Evolutionary conservation across 2,329 filamentous ascomycete genomes (phyloP), one percentile per base, ranked within the genome.

Genomic region (Thermoascus crustaceus): DNA sequence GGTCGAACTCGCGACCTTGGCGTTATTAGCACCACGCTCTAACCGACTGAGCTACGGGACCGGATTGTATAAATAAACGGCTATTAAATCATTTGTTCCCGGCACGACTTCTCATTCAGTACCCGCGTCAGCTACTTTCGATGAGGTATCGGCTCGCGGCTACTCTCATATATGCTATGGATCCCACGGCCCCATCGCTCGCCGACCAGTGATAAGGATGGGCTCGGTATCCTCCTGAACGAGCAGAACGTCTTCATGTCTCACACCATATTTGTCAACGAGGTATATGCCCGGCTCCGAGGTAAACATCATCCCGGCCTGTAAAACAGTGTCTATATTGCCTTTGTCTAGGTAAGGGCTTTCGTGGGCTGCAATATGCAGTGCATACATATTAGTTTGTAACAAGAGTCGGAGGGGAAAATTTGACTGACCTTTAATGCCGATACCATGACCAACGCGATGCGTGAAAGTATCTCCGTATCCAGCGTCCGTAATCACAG

Each of bases 281-380:
- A 80, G 55, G 49, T 81, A 80, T 20, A 80, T 69, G 0, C 76
- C 77, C 0, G 77, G 76, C 56, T 81, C 77, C 7, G 71, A 71
- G 0, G 77, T 80, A 41, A 80, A 80, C 0, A 69, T 67, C 76
- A 80, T 80, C 0, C 76, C 76, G 0, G 72, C 59, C 30, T 63
- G 60, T 4, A 80, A 57, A 1, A 58, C 46, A 0, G 62, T 58
- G 2, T 50, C 55, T 2, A 58, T 60, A 45, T 80, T 80, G 38
- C 73, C 77, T 47, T 78, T 75, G 50, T 80, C 78, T 20, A 80
- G 57, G 44, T 80, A 80, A 0, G 76, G 76, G 19, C 72, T 75
- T 49, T 80, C 76, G 43, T 80, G 76, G 1, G 76, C 50, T 52
- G 22, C 5, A 16, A 4, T 9, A 10, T 3, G 29, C 14, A 14